phyloP scores from a whole-genome alignment of 208 protist genomes.

The Leptomonas seymouri region DNA sequence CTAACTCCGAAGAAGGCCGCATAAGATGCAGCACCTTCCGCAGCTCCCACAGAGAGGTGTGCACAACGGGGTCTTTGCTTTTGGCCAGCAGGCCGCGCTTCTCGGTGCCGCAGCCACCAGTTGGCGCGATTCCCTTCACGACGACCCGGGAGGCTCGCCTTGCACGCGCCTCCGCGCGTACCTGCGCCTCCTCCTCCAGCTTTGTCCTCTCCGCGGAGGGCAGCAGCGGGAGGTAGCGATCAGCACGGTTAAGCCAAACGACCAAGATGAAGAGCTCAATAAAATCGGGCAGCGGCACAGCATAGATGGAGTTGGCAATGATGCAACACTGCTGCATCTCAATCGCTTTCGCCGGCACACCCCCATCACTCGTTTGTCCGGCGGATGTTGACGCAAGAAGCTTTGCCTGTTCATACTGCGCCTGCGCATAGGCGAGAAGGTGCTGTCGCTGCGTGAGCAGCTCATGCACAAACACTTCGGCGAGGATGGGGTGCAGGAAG shows the following conservation, averaged over 20 bases:
- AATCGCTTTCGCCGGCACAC: no score
- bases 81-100: not conserved
- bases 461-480: slow-evolving; percentile 65
- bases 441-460: slow-evolving; percentile 59
- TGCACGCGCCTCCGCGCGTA: slow-evolving; percentile 4
- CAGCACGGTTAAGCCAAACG: slow-evolving; percentile 46
- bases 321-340: slow-evolving; percentile 4
- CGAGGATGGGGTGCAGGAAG: slow-evolving; percentile 60
- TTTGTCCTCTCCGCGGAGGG: slow-evolving; percentile 9
- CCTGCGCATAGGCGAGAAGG: slow-evolving; percentile 28
- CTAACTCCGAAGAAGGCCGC: slow-evolving; percentile 4
- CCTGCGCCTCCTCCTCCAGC: slow-evolving; percentile 9
- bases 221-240: slow-evolving; percentile 35
- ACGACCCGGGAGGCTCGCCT: slow-evolving; percentile 15
- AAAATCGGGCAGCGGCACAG: slow-evolving; percentile 44
- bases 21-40: slow-evolving; percentile 22
- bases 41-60: slow-evolving; percentile 33
- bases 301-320: not conserved
- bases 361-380: no score
- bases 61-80: not conserved
- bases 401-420: slow-evolving; percentile 20
- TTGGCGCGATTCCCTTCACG: not conserved
- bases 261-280: slow-evolving; percentile 56
- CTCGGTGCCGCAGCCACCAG: not conserved
- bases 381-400: not conserved